Evolutionary conservation across 2,329 filamentous ascomycete genomes (phyloP).

Genomic region (Cladobotryum protrusum): DNA sequence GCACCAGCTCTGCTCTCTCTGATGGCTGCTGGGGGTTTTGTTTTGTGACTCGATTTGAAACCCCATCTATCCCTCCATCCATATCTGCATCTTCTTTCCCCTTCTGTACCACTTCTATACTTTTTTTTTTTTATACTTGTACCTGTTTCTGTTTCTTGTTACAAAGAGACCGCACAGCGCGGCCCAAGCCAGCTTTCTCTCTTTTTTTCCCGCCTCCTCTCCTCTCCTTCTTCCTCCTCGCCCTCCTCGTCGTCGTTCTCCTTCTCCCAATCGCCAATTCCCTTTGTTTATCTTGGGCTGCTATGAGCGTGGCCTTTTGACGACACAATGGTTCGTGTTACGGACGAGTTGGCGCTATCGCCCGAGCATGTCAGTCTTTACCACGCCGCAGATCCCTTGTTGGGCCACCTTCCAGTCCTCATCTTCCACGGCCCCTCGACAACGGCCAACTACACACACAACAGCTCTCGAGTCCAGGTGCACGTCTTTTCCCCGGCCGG

Average conservation of each 20-base stretch:
- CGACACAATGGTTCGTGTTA: conserved; percentile 73
- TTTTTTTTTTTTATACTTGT: too few relatives aligned
- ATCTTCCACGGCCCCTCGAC: conserved; percentile 91
- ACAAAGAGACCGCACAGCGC: too few relatives aligned
- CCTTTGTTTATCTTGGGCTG: background rate
- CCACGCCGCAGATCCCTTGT: conserved; percentile 77
- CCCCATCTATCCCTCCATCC: background rate
- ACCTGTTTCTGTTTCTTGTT: too few relatives aligned
- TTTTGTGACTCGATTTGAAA: background rate
- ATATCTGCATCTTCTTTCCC: background rate
- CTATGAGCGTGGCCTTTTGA: conserved; percentile 21
- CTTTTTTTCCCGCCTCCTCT: background rate
- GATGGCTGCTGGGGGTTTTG: background rate
- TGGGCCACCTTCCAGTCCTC: conserved; percentile 74
- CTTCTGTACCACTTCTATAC: background rate
- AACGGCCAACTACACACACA: conserved; percentile 77
- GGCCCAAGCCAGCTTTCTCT: background rate
- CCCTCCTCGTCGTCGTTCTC: background rate
- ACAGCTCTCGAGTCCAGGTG: conserved; percentile 88
- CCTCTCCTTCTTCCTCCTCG: background rate
- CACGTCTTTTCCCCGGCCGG: conserved; percentile 89
- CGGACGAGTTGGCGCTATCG: conserved; percentile 70
- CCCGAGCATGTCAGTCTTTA: conserved; percentile 80
- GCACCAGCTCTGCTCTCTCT: background rate
- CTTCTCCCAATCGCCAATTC: background rate